Conservation (phyloP, 2,329 filamentous ascomycete species). For the Pseudocercospora vitis region DNA sequence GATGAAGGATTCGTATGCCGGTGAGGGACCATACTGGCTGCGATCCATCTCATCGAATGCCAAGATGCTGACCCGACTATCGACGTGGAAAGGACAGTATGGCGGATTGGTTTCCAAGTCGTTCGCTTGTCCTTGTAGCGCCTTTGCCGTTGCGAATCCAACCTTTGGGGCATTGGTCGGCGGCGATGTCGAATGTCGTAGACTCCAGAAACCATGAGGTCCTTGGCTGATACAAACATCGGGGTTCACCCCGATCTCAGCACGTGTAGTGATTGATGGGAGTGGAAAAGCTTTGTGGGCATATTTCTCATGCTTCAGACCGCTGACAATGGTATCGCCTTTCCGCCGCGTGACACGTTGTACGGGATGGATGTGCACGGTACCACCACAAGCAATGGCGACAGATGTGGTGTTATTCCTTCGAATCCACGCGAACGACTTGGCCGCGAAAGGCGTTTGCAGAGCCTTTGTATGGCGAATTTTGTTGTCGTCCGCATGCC, state of each 20-base stretch:
- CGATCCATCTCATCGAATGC: slow-evolving; percentile 53
- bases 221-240: slow-evolving; percentile 33
- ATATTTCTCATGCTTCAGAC: slow-evolving; percentile 37
- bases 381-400: slow-evolving; percentile 64
- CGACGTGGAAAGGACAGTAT: slow-evolving; percentile 94
- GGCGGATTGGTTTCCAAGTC: slow-evolving; percentile 79
- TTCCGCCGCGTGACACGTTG: slow-evolving; percentile 47
- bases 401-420: slow-evolving; percentile 63
- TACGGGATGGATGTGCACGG: slow-evolving; percentile 65
- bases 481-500: slow-evolving; percentile 73
- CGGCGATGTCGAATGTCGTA: slow-evolving; percentile 28
- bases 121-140: slow-evolving; percentile 5
- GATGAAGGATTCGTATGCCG: slow-evolving; percentile 22
- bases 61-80: slow-evolving; percentile 76
- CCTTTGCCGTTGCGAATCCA: neutral
- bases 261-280: slow-evolving; percentile 26
- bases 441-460: slow-evolving; percentile 48
- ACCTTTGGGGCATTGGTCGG: slow-evolving; percentile 6
- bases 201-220: slow-evolving; percentile 44
- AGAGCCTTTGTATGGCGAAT: slow-evolving; percentile 63
- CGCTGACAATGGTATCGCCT: slow-evolving; percentile 53
- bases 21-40: slow-evolving; percentile 19
- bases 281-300: slow-evolving; percentile 30
- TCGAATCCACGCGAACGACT: slow-evolving; percentile 63
- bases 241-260: slow-evolving; percentile 6